Conservation (phyloP, 345 rosid genomes). For the Melaleuca quinquenervia region DNA sequence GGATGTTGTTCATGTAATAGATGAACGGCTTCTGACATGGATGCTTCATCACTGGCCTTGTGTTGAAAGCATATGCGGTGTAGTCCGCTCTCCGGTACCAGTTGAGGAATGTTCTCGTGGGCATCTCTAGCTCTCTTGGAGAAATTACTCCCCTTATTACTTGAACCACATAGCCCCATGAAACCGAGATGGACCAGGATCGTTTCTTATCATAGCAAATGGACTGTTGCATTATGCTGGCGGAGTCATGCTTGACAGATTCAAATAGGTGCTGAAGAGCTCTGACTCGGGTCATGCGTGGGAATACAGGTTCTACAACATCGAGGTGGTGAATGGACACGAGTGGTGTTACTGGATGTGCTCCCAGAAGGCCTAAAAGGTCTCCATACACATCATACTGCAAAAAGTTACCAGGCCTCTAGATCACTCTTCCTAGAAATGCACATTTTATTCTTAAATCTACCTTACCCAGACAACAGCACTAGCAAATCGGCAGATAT, state of each 20-base stretch:
- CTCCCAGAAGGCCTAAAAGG: constrained; percentile 57
- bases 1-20: constrained; percentile 45
- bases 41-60: constrained; percentile 64
- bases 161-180: constrained; percentile 83
- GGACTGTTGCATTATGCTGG: constrained; percentile 73
- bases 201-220: constrained; percentile 55
- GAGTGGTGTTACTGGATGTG: constrained; percentile 70
- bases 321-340: constrained; percentile 77
- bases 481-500: background rate
- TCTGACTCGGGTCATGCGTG: constrained; percentile 31
- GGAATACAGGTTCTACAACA: constrained; percentile 66
- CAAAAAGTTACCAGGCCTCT: background rate
- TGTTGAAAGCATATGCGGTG: constrained; percentile 72
- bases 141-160: constrained; percentile 60
- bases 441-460: background rate
- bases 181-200: constrained; percentile 68
- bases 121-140: constrained; percentile 85
- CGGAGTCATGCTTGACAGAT: constrained; percentile 50
- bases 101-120: constrained; percentile 72
- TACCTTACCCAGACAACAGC: background rate
- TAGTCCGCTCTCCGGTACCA: constrained; percentile 72
- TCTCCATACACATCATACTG: constrained; percentile 43
- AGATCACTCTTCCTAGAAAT: background rate
- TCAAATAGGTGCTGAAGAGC: constrained; percentile 49
- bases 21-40: constrained; percentile 67